Base-by-base conservation (phyloP, 129 eudicot species). In the Lactuca sativa region DNA sequence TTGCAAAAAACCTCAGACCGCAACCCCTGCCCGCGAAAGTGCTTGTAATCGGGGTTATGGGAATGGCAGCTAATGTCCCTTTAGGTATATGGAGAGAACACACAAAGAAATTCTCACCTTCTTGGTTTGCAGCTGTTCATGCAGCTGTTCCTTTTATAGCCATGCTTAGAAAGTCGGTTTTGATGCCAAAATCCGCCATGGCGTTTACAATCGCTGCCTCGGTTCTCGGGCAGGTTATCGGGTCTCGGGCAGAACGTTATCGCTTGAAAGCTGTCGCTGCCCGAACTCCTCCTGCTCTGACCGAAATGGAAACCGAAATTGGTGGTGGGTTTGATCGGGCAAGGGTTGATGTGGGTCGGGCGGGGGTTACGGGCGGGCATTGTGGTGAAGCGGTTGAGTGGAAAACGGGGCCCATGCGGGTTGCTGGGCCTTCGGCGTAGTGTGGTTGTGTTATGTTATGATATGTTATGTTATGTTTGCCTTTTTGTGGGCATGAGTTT, bases 101-200 rank as follows among this genome's bases (percentile, higher is more conserved):
- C 75, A 93, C 99, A 0, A 71, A 85, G 65, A 93, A 93, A 64
- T 93, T 93, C 72, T 89, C 99, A 9, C 97, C 95, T 16, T 80
- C 95, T 34, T 93, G 99, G 99, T 93, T 93, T 67, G 87, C 73
- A 33, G 97, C 99, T 1, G 99, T 93, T 43, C 99, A 93, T 82
- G 99, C 99, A 6, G 99, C 99, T 1, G 97, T 93, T 30, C 99
- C 99, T 21, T 93, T 93, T 77, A 86, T 93, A 75, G 99, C 73
- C 64, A 86, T 93, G 90, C 92, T 93, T 48, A 82, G 99, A 81
- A 93, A 93, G 78, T 82, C 88, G 0, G 82, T 93, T 3, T 62
- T 93, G 73, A 93, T 93, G 99, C 99, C 99, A 33, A 93, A 93
- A 75, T 33, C 83, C 34, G 99, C 99, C 21, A 93, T 93, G 99